Conservation (phyloP, 345 rosid genomes). For the Lenwebbia sp. region DNA sequence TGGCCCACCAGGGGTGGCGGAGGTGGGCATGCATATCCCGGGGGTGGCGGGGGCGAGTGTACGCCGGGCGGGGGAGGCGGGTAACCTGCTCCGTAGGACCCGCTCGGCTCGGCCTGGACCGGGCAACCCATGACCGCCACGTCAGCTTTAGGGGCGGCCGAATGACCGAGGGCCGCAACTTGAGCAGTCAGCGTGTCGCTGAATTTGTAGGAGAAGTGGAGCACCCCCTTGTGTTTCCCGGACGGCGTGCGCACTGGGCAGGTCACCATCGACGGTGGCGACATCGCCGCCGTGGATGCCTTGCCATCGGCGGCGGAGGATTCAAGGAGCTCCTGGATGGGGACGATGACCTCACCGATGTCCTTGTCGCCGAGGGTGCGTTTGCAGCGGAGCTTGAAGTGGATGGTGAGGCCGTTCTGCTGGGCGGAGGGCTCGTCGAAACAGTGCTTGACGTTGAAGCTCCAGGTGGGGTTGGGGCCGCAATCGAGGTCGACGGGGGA, state of each 20-base stretch:
- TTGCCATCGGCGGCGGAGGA: constrained; percentile 2
- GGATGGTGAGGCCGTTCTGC: constrained; percentile 39
- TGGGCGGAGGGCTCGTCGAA: constrained; percentile 25
- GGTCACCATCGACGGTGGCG: constrained; percentile 23
- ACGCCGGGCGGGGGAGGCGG: constrained; percentile 7
- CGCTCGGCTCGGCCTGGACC: constrained; percentile 3
- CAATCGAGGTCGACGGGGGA: no score
- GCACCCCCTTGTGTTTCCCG: constrained; percentile 59
- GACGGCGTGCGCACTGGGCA: constrained; percentile 54
- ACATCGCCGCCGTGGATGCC: no score
- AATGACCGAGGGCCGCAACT: background rate
- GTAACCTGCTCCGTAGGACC: background rate
- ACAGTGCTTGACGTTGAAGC: constrained; percentile 41
- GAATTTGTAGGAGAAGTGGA: constrained; percentile 53
- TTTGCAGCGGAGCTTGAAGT: constrained; percentile 46
- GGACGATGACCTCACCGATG: constrained; percentile 63
- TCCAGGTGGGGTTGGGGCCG: no score
- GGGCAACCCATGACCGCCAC: constrained; percentile 14
- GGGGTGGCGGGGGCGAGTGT: constrained; percentile 2
- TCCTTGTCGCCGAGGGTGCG: constrained; percentile 51
- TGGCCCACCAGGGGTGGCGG: constrained; percentile 24
- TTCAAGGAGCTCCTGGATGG: constrained; percentile 50
- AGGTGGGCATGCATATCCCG: constrained; percentile 15
- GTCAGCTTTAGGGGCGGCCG: no score
- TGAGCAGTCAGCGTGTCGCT: constrained; percentile 4